phyloP scores from a whole-genome alignment of 495 filamentous ascomycete species.

The Pyrenula massariospora region DNA sequence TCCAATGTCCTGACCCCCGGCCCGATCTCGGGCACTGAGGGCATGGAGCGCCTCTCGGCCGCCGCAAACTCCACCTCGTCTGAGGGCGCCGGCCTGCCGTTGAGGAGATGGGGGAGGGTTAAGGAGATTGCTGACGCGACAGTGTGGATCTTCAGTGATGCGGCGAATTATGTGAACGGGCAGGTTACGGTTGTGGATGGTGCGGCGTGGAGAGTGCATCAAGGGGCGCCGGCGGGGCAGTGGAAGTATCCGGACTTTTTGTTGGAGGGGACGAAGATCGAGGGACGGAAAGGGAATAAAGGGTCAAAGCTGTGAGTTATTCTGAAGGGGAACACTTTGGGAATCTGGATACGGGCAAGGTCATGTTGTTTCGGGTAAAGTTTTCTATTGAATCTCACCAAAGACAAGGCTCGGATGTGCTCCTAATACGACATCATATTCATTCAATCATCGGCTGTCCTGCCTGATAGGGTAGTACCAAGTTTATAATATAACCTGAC shows the following conservation, averaged over 20 bases:
- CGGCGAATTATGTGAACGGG: constrained; percentile 75
- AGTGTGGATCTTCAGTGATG: constrained; percentile 72
- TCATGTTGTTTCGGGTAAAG: background rate
- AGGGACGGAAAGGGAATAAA: background rate
- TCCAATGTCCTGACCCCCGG: constrained; percentile 81
- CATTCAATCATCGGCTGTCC: background rate
- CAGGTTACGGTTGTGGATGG: constrained; percentile 66
- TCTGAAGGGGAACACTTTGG: background rate
- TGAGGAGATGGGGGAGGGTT: constrained; percentile 65
- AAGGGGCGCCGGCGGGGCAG: constrained; percentile 12
- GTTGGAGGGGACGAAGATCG: background rate
- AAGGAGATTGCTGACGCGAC: constrained; percentile 90
- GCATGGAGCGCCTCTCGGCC: constrained; percentile 10
- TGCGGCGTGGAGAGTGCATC: constrained; percentile 51
- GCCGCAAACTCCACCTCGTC: constrained; percentile 9
- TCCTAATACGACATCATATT: background rate
- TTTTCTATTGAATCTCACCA: background rate
- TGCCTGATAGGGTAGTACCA: background rate
- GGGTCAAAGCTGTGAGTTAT: background rate
- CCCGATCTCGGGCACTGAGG: constrained; percentile 56
- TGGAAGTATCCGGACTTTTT: constrained; percentile 6
- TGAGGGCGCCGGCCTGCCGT: constrained; percentile 33
- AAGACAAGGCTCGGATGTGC: background rate
- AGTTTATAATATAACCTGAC: background rate
- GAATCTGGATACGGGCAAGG: background rate